A percentile compares a stretch with the other conserved stretches of the same genome.
These are phyloP conservation scores for Brassica carinata DNA, from an alignment of 345 rosid genomes.

Conservation along the genomic window DNA sequence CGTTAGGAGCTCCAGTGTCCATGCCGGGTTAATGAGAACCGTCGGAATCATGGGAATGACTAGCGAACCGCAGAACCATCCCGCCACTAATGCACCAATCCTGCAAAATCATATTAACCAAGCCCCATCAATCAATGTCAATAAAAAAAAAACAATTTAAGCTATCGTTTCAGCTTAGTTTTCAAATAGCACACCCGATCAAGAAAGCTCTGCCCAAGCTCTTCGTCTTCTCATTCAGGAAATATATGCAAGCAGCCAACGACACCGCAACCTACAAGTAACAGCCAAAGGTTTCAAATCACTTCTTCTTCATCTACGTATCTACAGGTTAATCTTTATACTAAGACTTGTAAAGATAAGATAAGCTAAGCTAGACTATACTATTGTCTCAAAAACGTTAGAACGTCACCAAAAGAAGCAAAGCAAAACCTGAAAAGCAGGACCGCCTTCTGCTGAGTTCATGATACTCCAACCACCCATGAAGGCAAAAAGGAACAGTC, in stretches of 20 bases:
- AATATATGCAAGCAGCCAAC: constrained; percentile 92
- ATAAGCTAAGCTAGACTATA: too few species aligned
- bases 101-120: constrained; percentile 44
- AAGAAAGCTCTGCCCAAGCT: constrained; percentile 78
- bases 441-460: constrained; percentile 98
- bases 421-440: constrained; percentile 86
- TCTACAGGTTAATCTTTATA: too few species aligned
- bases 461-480: constrained; percentile 99
- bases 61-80: constrained; percentile 83
- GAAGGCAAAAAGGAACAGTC: constrained; percentile 93
- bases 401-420: background rate
- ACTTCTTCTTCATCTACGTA: too few species aligned
- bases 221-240: constrained; percentile 90
- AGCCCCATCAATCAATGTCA: background rate
- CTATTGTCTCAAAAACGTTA: too few species aligned
- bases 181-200: constrained; percentile 53
- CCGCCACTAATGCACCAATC: constrained; percentile 72
- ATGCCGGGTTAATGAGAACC: constrained; percentile 63
- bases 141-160: background rate
- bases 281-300: too few species aligned
- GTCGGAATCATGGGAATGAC: constrained; percentile 85
- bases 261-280: constrained; percentile 86
- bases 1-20: constrained; percentile 96
- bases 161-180: background rate
- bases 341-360: too few species aligned